Evolutionary conservation across 805 yeast species (phyloP), one percentile per base, ranked within the genome.

Genomic region (Middelhovenomyces tepae): DNA sequence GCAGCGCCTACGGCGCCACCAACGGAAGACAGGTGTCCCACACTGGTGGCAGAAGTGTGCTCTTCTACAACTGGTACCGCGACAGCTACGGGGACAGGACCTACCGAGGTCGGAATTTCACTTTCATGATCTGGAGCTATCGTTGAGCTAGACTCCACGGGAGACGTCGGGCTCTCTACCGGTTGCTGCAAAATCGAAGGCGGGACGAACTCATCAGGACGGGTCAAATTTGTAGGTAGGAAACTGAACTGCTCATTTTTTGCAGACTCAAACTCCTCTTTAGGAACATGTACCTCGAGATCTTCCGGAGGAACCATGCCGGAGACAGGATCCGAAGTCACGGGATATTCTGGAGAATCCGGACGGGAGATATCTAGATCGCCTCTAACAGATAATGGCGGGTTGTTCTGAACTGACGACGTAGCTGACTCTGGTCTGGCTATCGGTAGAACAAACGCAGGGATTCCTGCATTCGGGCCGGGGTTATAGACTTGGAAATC

Each of bases 341-440:
- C 26, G 36, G 24, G 23, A 9, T 34, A 34, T 16, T 39, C 53
- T n/a, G 60, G 64, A 4, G 69, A 62, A 25, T 59, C 60, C 4
- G 66, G 62, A 13, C 60, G 54, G 5, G 69, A 56, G 11, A 52
- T 52, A 38, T 71, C 75, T 10, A 65, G 55, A 40, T 77, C 95
- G 42, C 82, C 94, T 39, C 95, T 75, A 5, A 85, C 94, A 15
- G 94, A 82, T 57, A 75, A 73, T 0, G 96, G 87, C 2, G 96
- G 85, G 54, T 89, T 86, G 59, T 87, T 87, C 47, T 81, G 89
- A 21, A 86, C 93, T 27, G 94, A 82, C 0, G 95, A 85, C 0
- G 95, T 82, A 24, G 81, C 72, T 0, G 94, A 82, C 38, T 78
- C 81, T 2, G 93, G 82, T 47, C 91, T 65, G 22, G 57, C 60